phyloP scores from a whole-genome alignment of 768 basidiomycete species.

The Multifurca ochricompacta region DNA sequence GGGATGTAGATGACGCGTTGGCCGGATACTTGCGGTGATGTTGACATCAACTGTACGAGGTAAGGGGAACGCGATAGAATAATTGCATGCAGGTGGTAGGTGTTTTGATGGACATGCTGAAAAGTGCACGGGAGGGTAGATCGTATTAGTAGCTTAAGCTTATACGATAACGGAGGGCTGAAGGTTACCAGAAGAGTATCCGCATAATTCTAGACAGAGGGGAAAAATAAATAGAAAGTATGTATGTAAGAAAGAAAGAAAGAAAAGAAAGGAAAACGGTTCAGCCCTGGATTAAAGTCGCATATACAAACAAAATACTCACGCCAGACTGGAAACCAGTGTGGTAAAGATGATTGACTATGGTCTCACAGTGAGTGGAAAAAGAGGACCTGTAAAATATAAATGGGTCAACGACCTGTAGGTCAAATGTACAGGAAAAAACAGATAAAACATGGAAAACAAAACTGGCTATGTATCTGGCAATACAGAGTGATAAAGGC shows the following conservation, averaged over 20 bases:
- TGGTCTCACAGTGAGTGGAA: slow-evolving; percentile 36
- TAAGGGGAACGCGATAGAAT: slow-evolving; percentile 83
- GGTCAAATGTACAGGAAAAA: not conserved
- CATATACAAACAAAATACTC: slow-evolving; percentile 29
- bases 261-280: not conserved
- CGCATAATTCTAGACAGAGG: slow-evolving; percentile 59
- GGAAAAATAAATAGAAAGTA: too few species aligned
- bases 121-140: slow-evolving; percentile 10
- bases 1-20: slow-evolving; percentile 67
- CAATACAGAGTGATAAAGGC: not conserved
- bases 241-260: too few species aligned
- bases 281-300: not conserved
- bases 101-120: slow-evolving; percentile 67
- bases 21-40: slow-evolving; percentile 57
- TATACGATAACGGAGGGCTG: not conserved
- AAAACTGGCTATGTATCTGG: too few species aligned
- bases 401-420: not conserved
- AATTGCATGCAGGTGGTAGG: slow-evolving; percentile 75
- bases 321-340: slow-evolving; percentile 78
- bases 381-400: slow-evolving; percentile 6
- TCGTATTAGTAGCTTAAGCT: slow-evolving; percentile 14
- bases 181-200: slow-evolving; percentile 60
- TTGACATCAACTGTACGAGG: slow-evolving; percentile 83
- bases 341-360: slow-evolving; percentile 71
- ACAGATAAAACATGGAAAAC: too few species aligned